Conservation (phyloP, 495 filamentous ascomycete species). For the Podospora tetraspora region DNA sequence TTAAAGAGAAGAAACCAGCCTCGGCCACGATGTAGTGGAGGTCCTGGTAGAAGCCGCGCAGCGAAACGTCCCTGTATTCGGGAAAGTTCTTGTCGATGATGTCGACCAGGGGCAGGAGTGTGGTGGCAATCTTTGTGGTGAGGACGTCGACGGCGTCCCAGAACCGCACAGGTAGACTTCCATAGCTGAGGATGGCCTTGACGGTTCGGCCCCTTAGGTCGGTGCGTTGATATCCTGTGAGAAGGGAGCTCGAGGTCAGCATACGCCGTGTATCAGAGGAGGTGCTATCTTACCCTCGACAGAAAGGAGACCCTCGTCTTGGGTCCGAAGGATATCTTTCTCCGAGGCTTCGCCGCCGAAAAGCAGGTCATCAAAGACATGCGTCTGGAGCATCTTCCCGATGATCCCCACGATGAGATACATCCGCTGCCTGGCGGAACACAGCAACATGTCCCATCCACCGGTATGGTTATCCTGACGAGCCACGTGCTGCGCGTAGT, state of each 20-base stretch:
- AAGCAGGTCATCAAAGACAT: constrained; percentile 40
- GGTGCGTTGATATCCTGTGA: constrained; percentile 41
- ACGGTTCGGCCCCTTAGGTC: constrained; percentile 28
- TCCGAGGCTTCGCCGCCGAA: constrained; percentile 35
- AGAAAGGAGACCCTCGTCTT: constrained; percentile 29
- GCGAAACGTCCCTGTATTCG: not conserved
- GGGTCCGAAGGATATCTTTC: constrained; percentile 29
- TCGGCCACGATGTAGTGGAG: constrained; percentile 41
- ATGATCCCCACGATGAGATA: constrained; percentile 41
- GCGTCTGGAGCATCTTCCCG: constrained; percentile 36
- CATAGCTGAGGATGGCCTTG: constrained; percentile 23
- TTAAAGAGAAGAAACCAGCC: constrained; percentile 41
- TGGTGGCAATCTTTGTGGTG: constrained; percentile 33
- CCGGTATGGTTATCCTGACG: constrained; percentile 32
- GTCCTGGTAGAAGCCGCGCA: constrained; percentile 36
- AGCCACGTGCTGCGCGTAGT: constrained; percentile 33
- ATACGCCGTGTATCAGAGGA: not conserved
- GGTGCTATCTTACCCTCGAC: constrained; percentile 36
- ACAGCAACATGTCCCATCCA: constrained; percentile 40
- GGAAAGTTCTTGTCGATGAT: constrained; percentile 31
- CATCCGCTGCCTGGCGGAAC: constrained; percentile 28
- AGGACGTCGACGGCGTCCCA: constrained; percentile 37
- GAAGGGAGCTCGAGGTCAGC: not conserved
- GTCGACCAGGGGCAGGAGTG: constrained; percentile 39
- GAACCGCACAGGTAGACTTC: constrained; percentile 36